Base-by-base conservation (phyloP, 495 filamentous ascomycete species). In the Tuber melanosporum region DNA sequence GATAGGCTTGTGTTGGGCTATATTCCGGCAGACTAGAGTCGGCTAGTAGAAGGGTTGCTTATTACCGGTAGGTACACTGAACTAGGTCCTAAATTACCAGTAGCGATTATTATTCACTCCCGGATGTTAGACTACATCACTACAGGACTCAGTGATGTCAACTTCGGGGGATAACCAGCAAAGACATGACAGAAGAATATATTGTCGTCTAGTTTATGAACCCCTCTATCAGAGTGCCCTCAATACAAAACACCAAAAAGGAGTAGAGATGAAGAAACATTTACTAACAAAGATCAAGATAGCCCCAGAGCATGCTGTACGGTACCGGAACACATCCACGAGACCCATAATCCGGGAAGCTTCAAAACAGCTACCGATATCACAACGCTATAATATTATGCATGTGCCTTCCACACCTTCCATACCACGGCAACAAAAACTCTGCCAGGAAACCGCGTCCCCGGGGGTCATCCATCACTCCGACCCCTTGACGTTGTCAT, bases 401-500 rank as follows among this genome's bases (percentile, higher is more conserved):
- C 17, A 17, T 17, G 14, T 36, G 14, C 57, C 26, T 17, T 22
- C 22, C 39, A 41, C 52, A 9, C 19, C 22, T 52, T 14, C 22
- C 52, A 14, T 14, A 10, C 8, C 52, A 3, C 26, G 7, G 15
- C n/a, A 32, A 32, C 32, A 32, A 32, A 62, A 62, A 2, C 26
- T 3, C 15, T 4, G 26, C 7, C 32, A 2, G 57, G 36, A n/a
- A 66, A 66, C 32, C 14, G 12, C 15, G 26, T 8, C 3, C 14
- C 57, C 4, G 3, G 14, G 2, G 14, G 26, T 3, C 32, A 19
- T 17, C 14, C 46, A 73, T n/a, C 62, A 78, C 72, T 76, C 74
- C 36, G 45, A 71, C 17, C 74, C 73, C 66, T 80, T 80, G 22
- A 62, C 89, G 43, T 86, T 84, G 79, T 92, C 91, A 70, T 88